These are phyloP conservation scores for Tremella fuciformis DNA, from an alignment of 768 basidiomycete genomes.

Conservation along the genomic window DNA sequence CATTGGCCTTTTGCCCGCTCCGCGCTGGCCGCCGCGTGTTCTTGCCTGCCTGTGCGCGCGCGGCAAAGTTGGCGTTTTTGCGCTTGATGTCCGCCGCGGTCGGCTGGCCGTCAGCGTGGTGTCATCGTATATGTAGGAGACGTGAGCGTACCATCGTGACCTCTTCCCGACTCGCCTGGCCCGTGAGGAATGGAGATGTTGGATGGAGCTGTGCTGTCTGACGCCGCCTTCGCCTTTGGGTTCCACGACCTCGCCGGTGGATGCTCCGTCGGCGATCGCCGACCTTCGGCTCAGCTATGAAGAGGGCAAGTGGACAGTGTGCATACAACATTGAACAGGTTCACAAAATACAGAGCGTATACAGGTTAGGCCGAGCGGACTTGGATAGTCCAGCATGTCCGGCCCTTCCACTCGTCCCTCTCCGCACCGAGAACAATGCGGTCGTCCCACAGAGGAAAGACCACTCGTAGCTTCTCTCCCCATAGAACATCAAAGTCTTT, in stretches of 20 bases:
- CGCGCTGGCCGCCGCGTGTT: slow-evolving; percentile 37
- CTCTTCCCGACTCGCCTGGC: background rate
- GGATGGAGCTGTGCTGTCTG: background rate
- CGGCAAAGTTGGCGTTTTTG: slow-evolving; percentile 46
- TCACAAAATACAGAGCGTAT: too few species aligned
- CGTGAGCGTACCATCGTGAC: slow-evolving; percentile 1
- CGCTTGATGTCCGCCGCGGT: slow-evolving; percentile 45
- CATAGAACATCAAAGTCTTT: slow-evolving; percentile 43
- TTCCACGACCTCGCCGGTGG: slow-evolving; percentile 1
- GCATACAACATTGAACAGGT: background rate
- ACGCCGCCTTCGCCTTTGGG: background rate
- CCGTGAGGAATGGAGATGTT: background rate
- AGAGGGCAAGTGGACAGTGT: too few species aligned
- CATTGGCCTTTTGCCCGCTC: slow-evolving; percentile 27
- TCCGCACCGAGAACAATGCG: slow-evolving; percentile 32
- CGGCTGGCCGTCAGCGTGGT: slow-evolving; percentile 19
- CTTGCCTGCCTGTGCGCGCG: slow-evolving; percentile 41
- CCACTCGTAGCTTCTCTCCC: slow-evolving; percentile 34
- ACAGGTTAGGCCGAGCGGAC: background rate
- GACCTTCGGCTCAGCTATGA: too few species aligned
- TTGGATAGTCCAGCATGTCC: slow-evolving; percentile 21
- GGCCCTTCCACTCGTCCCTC: slow-evolving; percentile 22
- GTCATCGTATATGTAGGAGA: too few species aligned
- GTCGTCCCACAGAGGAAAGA: slow-evolving; percentile 42
- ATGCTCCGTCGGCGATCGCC: background rate